These are phyloP conservation scores for Fusarium compactum DNA, from an alignment of 2,329 filamentous ascomycete species.

Conservation along the genomic window DNA sequence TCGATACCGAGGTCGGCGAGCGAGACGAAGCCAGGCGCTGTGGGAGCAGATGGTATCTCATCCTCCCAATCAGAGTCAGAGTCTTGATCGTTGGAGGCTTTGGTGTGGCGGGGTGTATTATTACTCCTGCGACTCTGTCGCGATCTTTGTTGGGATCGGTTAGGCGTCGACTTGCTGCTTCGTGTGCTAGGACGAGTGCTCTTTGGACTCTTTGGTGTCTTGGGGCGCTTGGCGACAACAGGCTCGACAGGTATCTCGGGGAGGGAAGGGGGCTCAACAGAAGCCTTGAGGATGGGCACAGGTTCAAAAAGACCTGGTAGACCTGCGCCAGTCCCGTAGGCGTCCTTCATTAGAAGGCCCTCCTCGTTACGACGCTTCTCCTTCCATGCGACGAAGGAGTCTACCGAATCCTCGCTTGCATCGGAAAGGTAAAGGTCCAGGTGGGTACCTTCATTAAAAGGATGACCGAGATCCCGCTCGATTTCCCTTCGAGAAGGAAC, in stretches of 20 bases:
- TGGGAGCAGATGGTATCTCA: conserved; percentile 22
- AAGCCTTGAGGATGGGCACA: conserved; percentile 18
- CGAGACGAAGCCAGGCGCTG: conserved; percentile 30
- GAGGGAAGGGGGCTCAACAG: conserved; percentile 11
- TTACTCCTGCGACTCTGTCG: conserved; percentile 13
- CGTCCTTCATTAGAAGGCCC: conserved; percentile 46
- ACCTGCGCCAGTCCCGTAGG: conserved; percentile 41
- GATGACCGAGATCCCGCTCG: conserved; percentile 14
- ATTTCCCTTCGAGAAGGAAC: conserved; percentile 21
- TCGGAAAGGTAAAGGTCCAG: conserved; percentile 33
- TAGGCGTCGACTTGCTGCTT: conserved; percentile 27
- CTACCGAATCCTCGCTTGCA: conserved; percentile 48
- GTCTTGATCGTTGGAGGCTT: conserved; percentile 27
- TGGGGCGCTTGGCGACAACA: conserved; percentile 1
- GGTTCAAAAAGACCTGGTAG: conserved; percentile 49
- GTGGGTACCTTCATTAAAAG: neutral
- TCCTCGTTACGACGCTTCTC: conserved; percentile 38
- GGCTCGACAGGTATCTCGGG: conserved; percentile 3
- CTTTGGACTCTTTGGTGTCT: conserved; percentile 30
- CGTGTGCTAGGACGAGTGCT: conserved; percentile 17
- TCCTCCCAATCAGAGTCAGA: conserved; percentile 36
- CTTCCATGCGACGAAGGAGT: conserved; percentile 44
- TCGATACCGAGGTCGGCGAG: conserved; percentile 36
- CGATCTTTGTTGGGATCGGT: conserved; percentile 6
- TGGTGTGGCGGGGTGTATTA: conserved; percentile 16